Evolutionary conservation across 2,329 filamentous ascomycete genomes (phyloP), one percentile per base, ranked within the genome.

Genomic region (Pyrenochaeta sp.): DNA sequence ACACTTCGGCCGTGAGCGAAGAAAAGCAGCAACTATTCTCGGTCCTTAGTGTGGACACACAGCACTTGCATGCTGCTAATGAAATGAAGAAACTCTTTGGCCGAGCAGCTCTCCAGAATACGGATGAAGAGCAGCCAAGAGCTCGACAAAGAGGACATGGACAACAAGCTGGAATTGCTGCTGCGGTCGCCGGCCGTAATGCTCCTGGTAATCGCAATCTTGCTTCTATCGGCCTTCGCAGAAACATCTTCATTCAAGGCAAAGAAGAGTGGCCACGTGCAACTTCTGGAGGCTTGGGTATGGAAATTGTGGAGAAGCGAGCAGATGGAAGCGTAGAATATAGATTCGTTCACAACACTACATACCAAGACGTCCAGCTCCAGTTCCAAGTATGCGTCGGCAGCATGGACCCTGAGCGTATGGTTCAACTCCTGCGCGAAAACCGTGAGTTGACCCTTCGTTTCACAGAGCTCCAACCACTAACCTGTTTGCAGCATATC

Each of bases 261-360:
- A 93, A 92, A 68, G 91, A 95, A 60, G 87, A 90, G 45, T 97
- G 93, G 93, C 93, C 92, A 3, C 83, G 86, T 29, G 87, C 88
- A 45, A 86, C 91, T 1, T 88, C 90, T 30, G 91, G 90, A 14
- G 95, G 95, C 0, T 80, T 99, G 49, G 88, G 87, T 7, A 97
- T 99, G 93, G 86, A 89, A 64, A 78, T 88, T 20, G 82, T 85
- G 15, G 78, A 84, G 58, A 86, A 83, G 64, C 71, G 77, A 11
- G 64, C 64, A 15, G 81, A 85, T 56, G 89, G 87, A 4, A 84
- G 84, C 6, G 83, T 87, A 1, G 86, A 92, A 68, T 99, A 94
- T 76, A 82, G 85, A 3, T 95, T 93, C 70, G 79, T 88, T 21
- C 92, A 97, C 73, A 91, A 90, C 66, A 76, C 79, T 31, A 76